Evolutionary conservation across 805 yeast genomes (phyloP), one percentile per base, ranked within the genome.

Genomic region (Hermanozyma aechmeae): DNA sequence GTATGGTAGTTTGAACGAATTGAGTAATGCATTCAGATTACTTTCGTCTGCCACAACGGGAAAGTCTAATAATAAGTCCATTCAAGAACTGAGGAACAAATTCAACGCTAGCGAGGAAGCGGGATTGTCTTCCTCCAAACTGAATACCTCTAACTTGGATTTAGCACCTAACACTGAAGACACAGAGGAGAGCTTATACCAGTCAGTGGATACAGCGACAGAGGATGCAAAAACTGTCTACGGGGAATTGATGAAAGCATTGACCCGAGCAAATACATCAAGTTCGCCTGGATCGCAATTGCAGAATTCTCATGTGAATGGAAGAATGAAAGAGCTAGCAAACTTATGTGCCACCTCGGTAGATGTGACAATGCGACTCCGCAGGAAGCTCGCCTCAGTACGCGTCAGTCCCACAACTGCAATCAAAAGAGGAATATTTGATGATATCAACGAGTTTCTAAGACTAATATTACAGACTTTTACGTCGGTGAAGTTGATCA

Each of bases 401-500:
- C 51, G 74, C 19, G 54, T 65, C 12, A 73, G 65, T 24, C 61
- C 71, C 6, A 65, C 68, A 5, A 44, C 50, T 4, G 45, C 53
- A 6, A 79, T 77, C 20, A 75, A 81, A 37, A 65, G 71, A 34
- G 65, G 65, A 39, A 75, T 89, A 30, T 87, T 92, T 75, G 96
- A 89, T 40, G 87, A 82, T 39, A 79, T 84, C 19, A 86, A 83
- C 48, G 57, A 74, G 27, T 85, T 86, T 43, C 60, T 89, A 41
- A 85, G 84, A 46, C 76, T 94, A 0, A 79, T 87, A 33, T 79
- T 89, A 39, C 77, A 76, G 20, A 83, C 92, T 24, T 62, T 89
- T 39, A 92, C 89, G 2, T 73, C 83, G 1, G 85, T 94, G 0
- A 86, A 86, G 46, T 67, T 71, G 1, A 77, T 93, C 2, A 79